Base-by-base conservation (phyloP, 2,329 filamentous ascomycete species). In the Trichophyton benhamiae region DNA sequence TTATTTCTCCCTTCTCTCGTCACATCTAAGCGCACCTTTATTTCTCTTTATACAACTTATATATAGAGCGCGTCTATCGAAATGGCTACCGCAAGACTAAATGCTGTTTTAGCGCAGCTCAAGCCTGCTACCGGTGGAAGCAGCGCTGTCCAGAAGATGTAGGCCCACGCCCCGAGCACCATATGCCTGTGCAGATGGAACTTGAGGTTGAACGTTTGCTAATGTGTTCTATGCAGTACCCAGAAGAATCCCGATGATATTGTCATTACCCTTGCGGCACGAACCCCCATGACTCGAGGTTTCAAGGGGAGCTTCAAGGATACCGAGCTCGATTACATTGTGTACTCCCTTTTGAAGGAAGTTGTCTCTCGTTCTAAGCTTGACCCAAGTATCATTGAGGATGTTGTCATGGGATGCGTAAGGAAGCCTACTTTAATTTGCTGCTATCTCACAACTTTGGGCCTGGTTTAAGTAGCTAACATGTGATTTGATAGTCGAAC, bases 271-370 rank as follows among this genome's bases (percentile, higher is more conserved):
- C 84, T 95, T 62, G 92, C 92, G 30, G 80, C 91, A 69, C 88
- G 94, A 61, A 96, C 92, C 30, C 91, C 94, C 0, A 82, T 99
- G 65, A 82, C 87, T 72, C 97, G 96, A 79, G 91, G 83, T 59
- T 82, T 82, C 74, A 96, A 96, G 82, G 92, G 94, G 66, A 90
- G 91, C 48, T 88, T 99, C 80, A 97, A 96, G 80, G 92, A 99
- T 74, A 95, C 91, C 4, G 83, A 82, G 46, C 83, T 97, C 65
- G 94, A 99, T 75, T 92, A 87, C 75, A 80, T 99, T 62, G 74
- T 95, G 64, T 90, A 91, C 72, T 85, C 90, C 63, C 80, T 96
- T 57, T 78, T 97, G 68, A 88, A 94, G 79, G 80, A 91, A 73
- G 82, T 89, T 59, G 76, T 84, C 61, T 79, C 86, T 66, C 86